Evolutionary conservation across 1,139 yeast species (phyloP).

Genomic region (Magnusiomyces fungicola): DNA sequence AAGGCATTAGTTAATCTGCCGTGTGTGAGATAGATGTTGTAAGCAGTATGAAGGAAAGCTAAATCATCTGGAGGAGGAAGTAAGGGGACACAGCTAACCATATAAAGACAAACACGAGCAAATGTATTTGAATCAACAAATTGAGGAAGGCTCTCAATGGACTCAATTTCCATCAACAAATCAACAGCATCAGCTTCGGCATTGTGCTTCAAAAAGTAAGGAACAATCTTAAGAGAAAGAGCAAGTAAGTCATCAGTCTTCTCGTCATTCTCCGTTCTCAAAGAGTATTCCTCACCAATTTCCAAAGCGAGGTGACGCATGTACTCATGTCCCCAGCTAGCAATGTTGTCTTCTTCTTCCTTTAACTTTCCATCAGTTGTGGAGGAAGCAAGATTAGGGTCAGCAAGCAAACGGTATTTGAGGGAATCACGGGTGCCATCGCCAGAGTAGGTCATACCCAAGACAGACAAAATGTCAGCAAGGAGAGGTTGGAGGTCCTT

Average conservation of each 20-base stretch:
- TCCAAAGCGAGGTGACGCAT: constrained; percentile 92
- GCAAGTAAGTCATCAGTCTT: constrained; percentile 44
- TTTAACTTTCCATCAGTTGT: background rate
- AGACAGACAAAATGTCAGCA: constrained; percentile 85
- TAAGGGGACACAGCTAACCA: constrained; percentile 92
- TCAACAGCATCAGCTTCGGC: constrained; percentile 99
- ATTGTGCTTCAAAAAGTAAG: constrained; percentile 86
- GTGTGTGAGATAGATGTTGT: constrained; percentile 70
- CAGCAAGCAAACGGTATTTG: constrained; percentile 67
- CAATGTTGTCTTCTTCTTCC: constrained; percentile 45
- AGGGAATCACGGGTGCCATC: constrained; percentile 76
- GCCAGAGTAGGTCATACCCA: constrained; percentile 92
- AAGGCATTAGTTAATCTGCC: constrained; percentile 84
- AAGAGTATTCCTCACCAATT: constrained; percentile 81
- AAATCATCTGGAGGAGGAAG: constrained; percentile 93
- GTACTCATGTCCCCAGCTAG: constrained; percentile 97
- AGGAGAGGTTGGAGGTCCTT: constrained; percentile 39
- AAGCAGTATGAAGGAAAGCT: constrained; percentile 86
- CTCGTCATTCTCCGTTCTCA: constrained; percentile 47
- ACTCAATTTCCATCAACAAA: constrained; percentile 78
- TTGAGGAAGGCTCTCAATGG: constrained; percentile 71
- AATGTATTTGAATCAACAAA: constrained; percentile 81
- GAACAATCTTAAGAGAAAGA: constrained; percentile 72
- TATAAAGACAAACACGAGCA: constrained; percentile 84
- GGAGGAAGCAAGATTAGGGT: constrained; percentile 6